phyloP scores from a whole-genome alignment of 2,329 filamentous ascomycete species.

The Pseudogymnoascus sp. region DNA sequence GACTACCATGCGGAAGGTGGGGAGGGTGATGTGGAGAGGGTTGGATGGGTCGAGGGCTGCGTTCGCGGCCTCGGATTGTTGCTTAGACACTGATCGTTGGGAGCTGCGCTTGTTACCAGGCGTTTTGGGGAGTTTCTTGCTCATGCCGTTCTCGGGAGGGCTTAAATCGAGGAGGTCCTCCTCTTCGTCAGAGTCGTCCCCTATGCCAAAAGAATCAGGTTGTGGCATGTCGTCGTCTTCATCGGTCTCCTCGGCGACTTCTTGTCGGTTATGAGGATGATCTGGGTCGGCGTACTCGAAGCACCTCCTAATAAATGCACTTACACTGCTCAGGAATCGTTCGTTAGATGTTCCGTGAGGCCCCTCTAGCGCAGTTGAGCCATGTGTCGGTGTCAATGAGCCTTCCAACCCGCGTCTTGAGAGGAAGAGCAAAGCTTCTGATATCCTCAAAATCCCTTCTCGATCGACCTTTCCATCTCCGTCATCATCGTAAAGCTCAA shows the following conservation, averaged over 20 bases:
- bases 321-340: slow-evolving; percentile 83
- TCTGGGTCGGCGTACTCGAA: slow-evolving; percentile 98
- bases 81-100: slow-evolving; percentile 44
- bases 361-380: slow-evolving; percentile 18
- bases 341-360: slow-evolving; percentile 64
- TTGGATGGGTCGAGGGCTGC: slow-evolving; percentile 85
- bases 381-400: slow-evolving; percentile 36
- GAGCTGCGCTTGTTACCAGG: slow-evolving; percentile 21
- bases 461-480: slow-evolving; percentile 85
- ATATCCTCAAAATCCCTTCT: slow-evolving; percentile 90
- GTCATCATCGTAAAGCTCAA: slow-evolving; percentile 92
- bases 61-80: slow-evolving; percentile 71
- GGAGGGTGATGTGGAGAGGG: slow-evolving; percentile 88
- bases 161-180: slow-evolving; percentile 53
- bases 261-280: slow-evolving; percentile 52
- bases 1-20: slow-evolving; percentile 97
- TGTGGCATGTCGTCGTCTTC: slow-evolving; percentile 27
- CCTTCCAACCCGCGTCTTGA: slow-evolving; percentile 81
- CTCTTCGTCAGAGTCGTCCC: slow-evolving; percentile 57
- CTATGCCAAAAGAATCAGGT: slow-evolving; percentile 61
- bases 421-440: slow-evolving; percentile 85
- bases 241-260: slow-evolving; percentile 24
- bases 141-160: slow-evolving; percentile 32
- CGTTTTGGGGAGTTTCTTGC: slow-evolving; percentile 20
- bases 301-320: slow-evolving; percentile 88